A percentile compares a stretch with the other conserved stretches of the same genome.
phyloP scores from a whole-genome alignment of 768 basidiomycete species.

The Hygrophoropsis aurantiaca region DNA sequence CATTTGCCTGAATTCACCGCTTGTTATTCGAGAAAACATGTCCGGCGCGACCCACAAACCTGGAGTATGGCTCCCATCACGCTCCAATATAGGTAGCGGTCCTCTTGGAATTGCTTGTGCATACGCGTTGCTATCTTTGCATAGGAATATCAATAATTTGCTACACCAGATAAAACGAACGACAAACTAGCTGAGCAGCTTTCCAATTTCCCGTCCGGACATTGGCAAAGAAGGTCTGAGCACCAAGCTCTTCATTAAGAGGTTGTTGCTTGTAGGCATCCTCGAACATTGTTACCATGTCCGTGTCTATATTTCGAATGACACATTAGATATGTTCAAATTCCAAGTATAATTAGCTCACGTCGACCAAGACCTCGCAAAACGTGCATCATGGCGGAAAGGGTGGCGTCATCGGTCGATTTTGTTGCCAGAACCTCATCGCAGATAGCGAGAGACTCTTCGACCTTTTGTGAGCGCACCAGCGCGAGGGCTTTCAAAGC shows the following conservation, averaged over 20 bases:
- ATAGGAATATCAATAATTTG: slow-evolving; percentile 3
- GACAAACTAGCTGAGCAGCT: slow-evolving; percentile 73
- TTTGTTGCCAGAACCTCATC: slow-evolving; percentile 78
- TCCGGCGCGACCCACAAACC: slow-evolving; percentile 36
- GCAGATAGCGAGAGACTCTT: slow-evolving; percentile 75
- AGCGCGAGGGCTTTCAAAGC: slow-evolving; percentile 84
- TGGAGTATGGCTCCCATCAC: slow-evolving; percentile 80
- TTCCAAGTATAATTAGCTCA: slow-evolving; percentile 23
- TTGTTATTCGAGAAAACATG: neutral
- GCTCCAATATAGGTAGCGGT: slow-evolving; percentile 82
- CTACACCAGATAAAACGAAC: neutral
- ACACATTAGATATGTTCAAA: neutral
- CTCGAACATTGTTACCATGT: slow-evolving; percentile 83
- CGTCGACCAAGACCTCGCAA: slow-evolving; percentile 75
- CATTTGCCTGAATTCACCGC: slow-evolving; percentile 58
- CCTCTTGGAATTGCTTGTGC: slow-evolving; percentile 82
- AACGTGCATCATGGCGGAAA: slow-evolving; percentile 83
- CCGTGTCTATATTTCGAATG: slow-evolving; percentile 49
- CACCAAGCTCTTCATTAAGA: slow-evolving; percentile 77
- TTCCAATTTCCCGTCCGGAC: slow-evolving; percentile 82
- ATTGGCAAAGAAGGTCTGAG: slow-evolving; percentile 84
- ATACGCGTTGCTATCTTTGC: slow-evolving; percentile 73
- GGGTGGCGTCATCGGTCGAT: slow-evolving; percentile 69
- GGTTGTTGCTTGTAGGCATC: slow-evolving; percentile 83
- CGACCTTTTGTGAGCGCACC: slow-evolving; percentile 81